A percentile compares a stretch with the other conserved stretches of the same genome.
phyloP scores from a whole-genome alignment of 192 early-diverging fungal genomes.

The Phlyctochytrium bullatum region DNA sequence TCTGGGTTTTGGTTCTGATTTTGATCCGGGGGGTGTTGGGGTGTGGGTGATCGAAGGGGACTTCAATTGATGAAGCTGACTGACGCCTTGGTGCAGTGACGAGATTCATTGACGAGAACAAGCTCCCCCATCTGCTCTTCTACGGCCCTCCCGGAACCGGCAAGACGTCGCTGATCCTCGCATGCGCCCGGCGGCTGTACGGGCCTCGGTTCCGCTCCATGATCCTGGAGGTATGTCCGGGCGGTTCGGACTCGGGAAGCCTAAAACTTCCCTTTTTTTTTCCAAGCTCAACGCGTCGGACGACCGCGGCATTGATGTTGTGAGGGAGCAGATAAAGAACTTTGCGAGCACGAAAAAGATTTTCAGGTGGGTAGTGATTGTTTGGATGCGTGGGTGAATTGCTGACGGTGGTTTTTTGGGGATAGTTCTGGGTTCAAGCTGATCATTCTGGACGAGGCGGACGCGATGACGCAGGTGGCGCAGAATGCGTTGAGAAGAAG shows the following conservation, averaged over 20 bases:
- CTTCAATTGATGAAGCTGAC: slow-evolving; percentile 14
- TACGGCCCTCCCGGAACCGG: slow-evolving; percentile 90
- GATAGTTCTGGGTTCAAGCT: slow-evolving; percentile 87
- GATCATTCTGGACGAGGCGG: slow-evolving; percentile 96
- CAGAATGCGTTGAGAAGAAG: slow-evolving; percentile 90
- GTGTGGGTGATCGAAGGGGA: neutral
- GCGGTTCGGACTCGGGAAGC: neutral
- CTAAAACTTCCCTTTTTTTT: slow-evolving; percentile 19
- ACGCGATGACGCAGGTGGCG: slow-evolving; percentile 90
- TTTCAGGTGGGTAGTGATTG: slow-evolving; percentile 56
- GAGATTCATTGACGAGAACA: slow-evolving; percentile 86
- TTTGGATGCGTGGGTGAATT: slow-evolving; percentile 10
- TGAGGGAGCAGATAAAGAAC: slow-evolving; percentile 96
- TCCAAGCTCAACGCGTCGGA: slow-evolving; percentile 92
- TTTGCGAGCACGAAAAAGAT: slow-evolving; percentile 96
- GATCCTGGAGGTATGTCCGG: slow-evolving; percentile 80
- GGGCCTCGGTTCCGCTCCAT: slow-evolving; percentile 78
- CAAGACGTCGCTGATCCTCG: slow-evolving; percentile 80
- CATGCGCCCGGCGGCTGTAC: slow-evolving; percentile 86
- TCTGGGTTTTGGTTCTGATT: too few relatives aligned
- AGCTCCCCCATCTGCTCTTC: slow-evolving; percentile 92
- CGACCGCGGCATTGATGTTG: slow-evolving; percentile 96
- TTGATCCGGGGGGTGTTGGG: too few relatives aligned
- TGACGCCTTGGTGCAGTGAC: slow-evolving; percentile 59
- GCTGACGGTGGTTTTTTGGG: too few relatives aligned